These are phyloP conservation scores for Canavalia ensiformis DNA, from an alignment of 306 rosid genomes.

Conservation along the genomic window DNA sequence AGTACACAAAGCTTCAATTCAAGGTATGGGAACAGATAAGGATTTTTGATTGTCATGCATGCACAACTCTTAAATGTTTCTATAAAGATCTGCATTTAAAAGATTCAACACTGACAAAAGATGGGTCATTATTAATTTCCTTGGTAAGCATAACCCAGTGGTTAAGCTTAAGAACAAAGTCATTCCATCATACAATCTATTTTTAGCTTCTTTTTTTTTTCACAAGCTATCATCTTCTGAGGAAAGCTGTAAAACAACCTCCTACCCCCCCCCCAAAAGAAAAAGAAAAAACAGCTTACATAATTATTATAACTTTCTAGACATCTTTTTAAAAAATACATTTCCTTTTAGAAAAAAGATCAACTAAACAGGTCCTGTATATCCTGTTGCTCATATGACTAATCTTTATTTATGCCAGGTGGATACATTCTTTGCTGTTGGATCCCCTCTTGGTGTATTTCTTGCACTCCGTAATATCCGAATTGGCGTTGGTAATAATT, in stretches of 20 bases:
- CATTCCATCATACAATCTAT: background rate
- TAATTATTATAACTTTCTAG: background rate
- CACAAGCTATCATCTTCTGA: background rate
- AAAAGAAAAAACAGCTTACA: background rate
- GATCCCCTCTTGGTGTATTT: constrained; percentile 98
- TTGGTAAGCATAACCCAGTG: background rate
- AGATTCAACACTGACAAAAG: constrained; percentile 22
- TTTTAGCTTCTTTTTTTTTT: background rate
- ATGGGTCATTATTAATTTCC: constrained; percentile 32
- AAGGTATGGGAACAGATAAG: constrained; percentile 62
- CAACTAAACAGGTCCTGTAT: background rate
- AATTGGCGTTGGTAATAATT: constrained; percentile 79
- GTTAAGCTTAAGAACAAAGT: background rate
- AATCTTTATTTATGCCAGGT: constrained; percentile 65
- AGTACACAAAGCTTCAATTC: constrained; percentile 87
- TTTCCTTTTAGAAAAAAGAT: background rate
- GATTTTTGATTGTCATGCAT: constrained; percentile 27
- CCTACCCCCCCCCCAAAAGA: background rate
- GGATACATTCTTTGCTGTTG: constrained; percentile 98
- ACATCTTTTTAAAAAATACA: background rate
- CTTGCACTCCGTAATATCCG: constrained; percentile 95
- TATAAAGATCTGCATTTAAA: constrained; percentile 27
- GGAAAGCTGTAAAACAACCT: background rate
- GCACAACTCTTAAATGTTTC: constrained; percentile 35
- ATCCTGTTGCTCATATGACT: constrained; percentile 37